Percentiles rank a stretch among this genome's conserved stretches.
Conservation (phyloP, 1,139 yeast genomes). For the Eremothecium gossypii region DNA sequence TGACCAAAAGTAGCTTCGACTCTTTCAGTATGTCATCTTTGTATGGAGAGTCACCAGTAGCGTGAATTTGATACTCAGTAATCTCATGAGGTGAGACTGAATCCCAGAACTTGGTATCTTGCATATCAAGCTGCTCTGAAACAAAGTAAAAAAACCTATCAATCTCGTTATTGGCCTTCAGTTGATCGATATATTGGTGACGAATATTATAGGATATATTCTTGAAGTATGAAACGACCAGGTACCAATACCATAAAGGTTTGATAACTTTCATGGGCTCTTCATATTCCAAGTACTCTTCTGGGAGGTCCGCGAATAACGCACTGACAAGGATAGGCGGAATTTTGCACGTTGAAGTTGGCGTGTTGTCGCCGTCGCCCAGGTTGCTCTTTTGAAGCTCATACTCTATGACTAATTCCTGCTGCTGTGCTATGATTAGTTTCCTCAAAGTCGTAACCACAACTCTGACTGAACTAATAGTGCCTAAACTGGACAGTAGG, state of each 20-base stretch:
- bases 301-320: slow-evolving; percentile 15
- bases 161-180: slow-evolving; percentile 41
- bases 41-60: slow-evolving; percentile 18
- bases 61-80: slow-evolving; percentile 31
- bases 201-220: slow-evolving; percentile 60
- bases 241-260: slow-evolving; percentile 64
- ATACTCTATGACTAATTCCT: slow-evolving; percentile 52
- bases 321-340: slow-evolving; percentile 17
- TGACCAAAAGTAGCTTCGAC: slow-evolving; percentile 37
- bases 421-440: slow-evolving; percentile 37
- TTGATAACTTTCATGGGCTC: slow-evolving; percentile 32
- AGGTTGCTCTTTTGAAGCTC: slow-evolving; percentile 37
- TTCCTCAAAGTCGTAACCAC: slow-evolving; percentile 31
- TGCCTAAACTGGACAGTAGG: slow-evolving; percentile 10
- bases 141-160: slow-evolving; percentile 41
- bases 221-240: slow-evolving; percentile 54
- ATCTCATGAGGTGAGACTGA: slow-evolving; percentile 35
- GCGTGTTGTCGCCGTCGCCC: slow-evolving; percentile 14
- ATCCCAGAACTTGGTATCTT: slow-evolving; percentile 31
- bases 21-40: slow-evolving; percentile 29
- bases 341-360: slow-evolving; percentile 17
- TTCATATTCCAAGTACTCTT: slow-evolving; percentile 36
- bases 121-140: slow-evolving; percentile 36
- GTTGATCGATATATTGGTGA: slow-evolving; percentile 48
- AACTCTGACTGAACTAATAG: slow-evolving; percentile 32